Percentiles rank a stretch among this genome's conserved stretches.
Evolutionary conservation across 169 alveolate species (phyloP).

Genomic region (Blepharisma undulans): DNA sequence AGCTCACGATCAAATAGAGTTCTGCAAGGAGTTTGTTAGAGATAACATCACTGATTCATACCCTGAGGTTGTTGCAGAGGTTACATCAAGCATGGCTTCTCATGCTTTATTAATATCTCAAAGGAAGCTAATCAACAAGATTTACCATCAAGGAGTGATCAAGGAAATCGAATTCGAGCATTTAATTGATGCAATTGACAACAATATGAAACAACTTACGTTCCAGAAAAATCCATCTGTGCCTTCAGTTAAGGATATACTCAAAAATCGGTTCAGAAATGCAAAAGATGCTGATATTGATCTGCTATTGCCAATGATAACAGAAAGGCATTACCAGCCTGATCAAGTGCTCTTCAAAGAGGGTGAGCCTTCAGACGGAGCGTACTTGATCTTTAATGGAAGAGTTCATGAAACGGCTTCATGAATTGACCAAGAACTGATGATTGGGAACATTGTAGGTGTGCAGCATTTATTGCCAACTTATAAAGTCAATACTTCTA

Average conservation of each 20-base stretch:
- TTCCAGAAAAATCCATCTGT: not conserved
- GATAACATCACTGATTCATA: not conserved
- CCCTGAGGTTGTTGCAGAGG: slow-evolving; percentile 24
- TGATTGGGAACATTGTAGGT: slow-evolving; percentile 13
- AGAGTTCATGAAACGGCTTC: slow-evolving; percentile 12
- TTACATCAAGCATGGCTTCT: not conserved
- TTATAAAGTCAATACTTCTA: not conserved
- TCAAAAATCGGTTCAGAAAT: slow-evolving; percentile 11
- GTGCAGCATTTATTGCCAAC: slow-evolving; percentile 6
- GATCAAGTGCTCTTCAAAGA: not conserved
- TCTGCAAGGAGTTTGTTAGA: not conserved
- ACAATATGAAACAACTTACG: not conserved
- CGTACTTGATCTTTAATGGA: slow-evolving; percentile 18
- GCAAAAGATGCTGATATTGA: not conserved
- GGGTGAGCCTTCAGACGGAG: slow-evolving; percentile 26
- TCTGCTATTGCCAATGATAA: not conserved
- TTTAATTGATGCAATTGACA: not conserved
- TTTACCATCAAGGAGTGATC: slow-evolving; percentile 26
- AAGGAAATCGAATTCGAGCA: slow-evolving; percentile 9
- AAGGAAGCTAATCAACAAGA: not conserved
- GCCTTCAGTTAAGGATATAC: not conserved
- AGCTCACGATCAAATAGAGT: not conserved
- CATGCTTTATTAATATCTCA: slow-evolving; percentile 1
- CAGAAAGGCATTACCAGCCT: not conserved
- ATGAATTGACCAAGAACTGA: not conserved